These are phyloP conservation scores for Daldinia vernicosa DNA, from an alignment of 495 filamentous ascomycete species.

Conservation along the genomic window DNA sequence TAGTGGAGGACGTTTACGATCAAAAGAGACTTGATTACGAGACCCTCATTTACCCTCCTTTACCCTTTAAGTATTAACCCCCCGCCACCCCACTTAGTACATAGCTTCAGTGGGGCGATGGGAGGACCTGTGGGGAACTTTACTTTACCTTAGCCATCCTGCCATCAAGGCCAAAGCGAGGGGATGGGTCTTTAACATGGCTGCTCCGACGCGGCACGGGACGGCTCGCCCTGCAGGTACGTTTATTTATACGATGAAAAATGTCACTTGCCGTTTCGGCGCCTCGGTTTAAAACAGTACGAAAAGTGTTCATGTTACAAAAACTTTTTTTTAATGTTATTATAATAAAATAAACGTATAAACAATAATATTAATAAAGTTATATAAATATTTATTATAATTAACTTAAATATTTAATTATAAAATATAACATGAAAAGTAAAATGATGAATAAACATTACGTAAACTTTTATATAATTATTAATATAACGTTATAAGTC, in stretches of 20 bases:
- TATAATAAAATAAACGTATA: too few species aligned
- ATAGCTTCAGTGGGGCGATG: background rate
- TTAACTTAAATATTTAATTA: too few species aligned
- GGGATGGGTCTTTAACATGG: background rate
- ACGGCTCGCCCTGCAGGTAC: background rate
- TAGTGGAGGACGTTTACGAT: background rate
- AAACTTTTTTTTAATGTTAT: too few species aligned
- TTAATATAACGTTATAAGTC: too few species aligned
- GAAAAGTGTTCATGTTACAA: too few species aligned
- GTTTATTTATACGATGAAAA: background rate
- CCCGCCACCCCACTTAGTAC: background rate
- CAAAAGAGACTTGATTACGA: background rate
- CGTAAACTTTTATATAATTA: too few species aligned
- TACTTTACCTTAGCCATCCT: too few species aligned
- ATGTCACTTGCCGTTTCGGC: background rate
- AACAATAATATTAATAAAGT: too few species aligned
- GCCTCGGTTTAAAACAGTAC: background rate
- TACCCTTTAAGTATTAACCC: background rate
- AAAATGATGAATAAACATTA: too few species aligned
- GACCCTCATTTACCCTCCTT: background rate
- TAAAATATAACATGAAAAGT: too few species aligned
- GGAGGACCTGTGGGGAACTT: background rate
- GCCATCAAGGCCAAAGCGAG: background rate
- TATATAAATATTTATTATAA: too few species aligned
- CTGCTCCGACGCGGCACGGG: background rate